Evolutionary conservation across 805 yeast genomes (phyloP), one percentile per base, ranked within the genome.

Genomic region (Komagataella kurtzmanii): DNA sequence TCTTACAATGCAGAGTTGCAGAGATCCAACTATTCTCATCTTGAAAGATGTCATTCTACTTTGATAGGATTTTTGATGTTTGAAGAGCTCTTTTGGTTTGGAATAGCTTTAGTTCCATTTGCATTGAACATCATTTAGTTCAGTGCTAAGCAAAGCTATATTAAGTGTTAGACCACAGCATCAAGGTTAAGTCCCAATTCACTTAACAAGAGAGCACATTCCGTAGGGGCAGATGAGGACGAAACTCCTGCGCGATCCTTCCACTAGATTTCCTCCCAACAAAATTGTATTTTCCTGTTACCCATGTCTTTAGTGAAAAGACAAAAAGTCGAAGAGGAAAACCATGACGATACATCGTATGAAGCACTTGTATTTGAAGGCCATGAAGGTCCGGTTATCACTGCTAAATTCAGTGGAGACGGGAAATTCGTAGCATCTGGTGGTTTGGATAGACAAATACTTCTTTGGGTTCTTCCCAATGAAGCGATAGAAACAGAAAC

Each of bases 381-480:
- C 17, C 54, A 81, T 57, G 56, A 65, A 12, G 81, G 81, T 0
- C 67, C 82, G 1, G 81, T 81, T 0, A 65, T 78, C 17, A 62
- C 79, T 2, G 73, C 76, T 4, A 66, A 71, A 49, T 83, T 83
- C 65, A 79, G 71, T 59, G 64, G 60, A 2, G 64, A 68, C 23
- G 90, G 88, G 0, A 60, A 67, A 5, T 55, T 64, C 6, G 63
- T 83, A 17, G 90, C 84, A 0, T 72, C 88, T 2, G 84, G 81
- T 4, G 85, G 89, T 2, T 55, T 69, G 17, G 91, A 85, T 58
- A 70, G 69, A 51, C 60, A 67, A n/a, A 65, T 81, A 2, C 56
- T 55, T 36, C 50, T 65, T 4, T 69, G 70, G 70, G 24, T 45
- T 14, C 23, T 45, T 7, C 64, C 65, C 1, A 23, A 30, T 6